Evolutionary conservation across 371 early-diverging fungal species (phyloP).

Genomic region (Mucor plumbeus): DNA sequence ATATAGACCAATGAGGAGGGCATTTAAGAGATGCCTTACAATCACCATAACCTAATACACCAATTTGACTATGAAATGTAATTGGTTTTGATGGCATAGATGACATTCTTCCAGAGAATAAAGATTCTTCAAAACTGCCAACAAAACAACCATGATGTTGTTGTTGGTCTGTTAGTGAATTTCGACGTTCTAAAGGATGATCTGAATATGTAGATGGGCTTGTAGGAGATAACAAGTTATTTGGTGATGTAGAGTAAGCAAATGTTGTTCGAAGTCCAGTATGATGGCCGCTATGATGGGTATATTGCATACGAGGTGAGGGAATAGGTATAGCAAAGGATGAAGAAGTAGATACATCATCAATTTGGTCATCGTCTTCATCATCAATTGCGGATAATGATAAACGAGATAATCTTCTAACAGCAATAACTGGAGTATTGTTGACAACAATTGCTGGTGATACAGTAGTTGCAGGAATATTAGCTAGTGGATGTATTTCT

Average conservation of each 20-base stretch:
- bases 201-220: constrained; percentile 3
- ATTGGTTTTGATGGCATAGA: constrained; percentile 80
- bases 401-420: constrained; percentile 43
- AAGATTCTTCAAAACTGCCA: constrained; percentile 84
- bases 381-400: constrained; percentile 49
- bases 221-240: constrained; percentile 9
- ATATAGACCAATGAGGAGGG: constrained; percentile 70
- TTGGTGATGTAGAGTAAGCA: constrained; percentile 49
- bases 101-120: constrained; percentile 84
- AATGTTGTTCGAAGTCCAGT: constrained; percentile 13
- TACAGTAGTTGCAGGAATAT: constrained; percentile 1
- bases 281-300: constrained; percentile 30
- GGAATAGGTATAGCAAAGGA: constrained; percentile 35
- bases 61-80: constrained; percentile 75
- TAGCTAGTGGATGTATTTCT: constrained; percentile 15
- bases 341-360: neutral
- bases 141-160: constrained; percentile 48
- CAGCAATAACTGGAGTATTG: constrained; percentile 18
- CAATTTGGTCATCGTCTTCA: neutral
- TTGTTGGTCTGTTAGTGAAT: constrained; percentile 25
- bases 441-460: constrained; percentile 5
- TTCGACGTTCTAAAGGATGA: constrained; percentile 7
- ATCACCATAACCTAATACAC: constrained; percentile 68
- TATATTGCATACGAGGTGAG: constrained; percentile 48
- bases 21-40: constrained; percentile 69